Evolutionary conservation across 805 yeast species (phyloP).

Genomic region (Zygosaccharomyces gambellarensis): DNA sequence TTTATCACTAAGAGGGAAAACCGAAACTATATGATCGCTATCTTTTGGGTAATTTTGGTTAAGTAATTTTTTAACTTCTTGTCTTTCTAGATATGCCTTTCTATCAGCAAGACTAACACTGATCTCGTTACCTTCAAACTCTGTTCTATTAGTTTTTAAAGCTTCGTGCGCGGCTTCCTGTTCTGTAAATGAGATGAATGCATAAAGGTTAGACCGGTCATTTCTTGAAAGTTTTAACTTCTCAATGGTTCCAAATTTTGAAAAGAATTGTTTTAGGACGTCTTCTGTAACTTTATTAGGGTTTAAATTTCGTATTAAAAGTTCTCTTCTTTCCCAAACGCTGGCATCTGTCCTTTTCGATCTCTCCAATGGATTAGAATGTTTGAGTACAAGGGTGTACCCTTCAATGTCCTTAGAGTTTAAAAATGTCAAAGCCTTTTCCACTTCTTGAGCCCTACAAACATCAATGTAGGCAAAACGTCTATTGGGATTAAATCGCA

Average conservation of each 20-base stretch:
- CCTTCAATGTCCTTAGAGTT: slow-evolving; percentile 39
- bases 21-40: slow-evolving; percentile 15
- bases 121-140: slow-evolving; percentile 45
- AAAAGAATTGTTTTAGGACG: slow-evolving; percentile 40
- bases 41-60: neutral
- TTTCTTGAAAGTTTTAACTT: slow-evolving; percentile 34
- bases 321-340: slow-evolving; percentile 49
- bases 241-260: slow-evolving; percentile 50
- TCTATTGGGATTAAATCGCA: slow-evolving; percentile 48
- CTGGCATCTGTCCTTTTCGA: slow-evolving; percentile 42
- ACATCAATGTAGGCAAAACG: slow-evolving; percentile 74
- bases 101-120: slow-evolving; percentile 46
- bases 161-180: slow-evolving; percentile 46
- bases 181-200: slow-evolving; percentile 49
- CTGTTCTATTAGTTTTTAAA: slow-evolving; percentile 38
- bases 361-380: slow-evolving; percentile 54
- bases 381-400: slow-evolving; percentile 48
- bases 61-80: slow-evolving; percentile 31
- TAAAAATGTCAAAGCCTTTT: slow-evolving; percentile 38
- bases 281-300: slow-evolving; percentile 40
- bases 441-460: slow-evolving; percentile 40
- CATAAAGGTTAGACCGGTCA: slow-evolving; percentile 53
- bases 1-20: slow-evolving; percentile 31
- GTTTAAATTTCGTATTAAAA: slow-evolving; percentile 51
- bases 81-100: slow-evolving; percentile 35